Percentiles rank a stretch among this genome's conserved stretches.
Evolutionary conservation across 129 eudicot genomes (phyloP).

Genomic region (Artemisia tridentata): DNA sequence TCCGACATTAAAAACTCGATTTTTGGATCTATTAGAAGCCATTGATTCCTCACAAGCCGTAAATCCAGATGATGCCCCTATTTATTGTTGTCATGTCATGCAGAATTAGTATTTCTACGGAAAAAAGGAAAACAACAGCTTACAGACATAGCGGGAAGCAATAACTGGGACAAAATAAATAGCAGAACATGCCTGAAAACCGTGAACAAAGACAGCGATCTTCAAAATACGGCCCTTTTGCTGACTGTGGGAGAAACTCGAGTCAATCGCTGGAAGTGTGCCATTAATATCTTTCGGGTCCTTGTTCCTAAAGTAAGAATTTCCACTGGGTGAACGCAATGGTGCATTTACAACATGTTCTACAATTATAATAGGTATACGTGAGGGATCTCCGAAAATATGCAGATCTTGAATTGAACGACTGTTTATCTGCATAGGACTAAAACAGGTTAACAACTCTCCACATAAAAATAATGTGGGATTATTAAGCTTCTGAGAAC

Average conservation of each 20-base stretch:
- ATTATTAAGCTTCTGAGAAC: slow-evolving; percentile 17
- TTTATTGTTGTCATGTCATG: slow-evolving; percentile 19
- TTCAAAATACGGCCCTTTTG: slow-evolving; percentile 69
- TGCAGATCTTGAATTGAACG: slow-evolving; percentile 90
- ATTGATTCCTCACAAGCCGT: slow-evolving; percentile 91
- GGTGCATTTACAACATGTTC: slow-evolving; percentile 87
- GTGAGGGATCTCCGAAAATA: slow-evolving; percentile 93
- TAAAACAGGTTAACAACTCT: background rate
- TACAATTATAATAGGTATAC: slow-evolving; percentile 79
- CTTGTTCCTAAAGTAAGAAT: slow-evolving; percentile 51
- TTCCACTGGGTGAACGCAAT: slow-evolving; percentile 63
- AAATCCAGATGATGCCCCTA: slow-evolving; percentile 99
- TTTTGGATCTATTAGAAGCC: slow-evolving; percentile 98
- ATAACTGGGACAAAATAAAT: background rate
- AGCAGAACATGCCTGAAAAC: slow-evolving; percentile 72
- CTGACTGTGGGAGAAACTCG: slow-evolving; percentile 44
- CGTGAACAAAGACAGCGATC: slow-evolving; percentile 94
- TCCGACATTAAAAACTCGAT: slow-evolving; percentile 91
- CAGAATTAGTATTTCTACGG: slow-evolving; percentile 10
- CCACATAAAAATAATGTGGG: slow-evolving; percentile 5
- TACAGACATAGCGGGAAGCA: background rate
- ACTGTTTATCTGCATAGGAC: slow-evolving; percentile 72
- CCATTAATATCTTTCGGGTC: slow-evolving; percentile 47
- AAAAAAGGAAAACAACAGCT: background rate
- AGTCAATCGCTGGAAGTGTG: slow-evolving; percentile 36